Evolutionary conservation across 345 rosid species (phyloP), one percentile per base, ranked within the genome.

Genomic region (Hibiscus mutabilis): DNA sequence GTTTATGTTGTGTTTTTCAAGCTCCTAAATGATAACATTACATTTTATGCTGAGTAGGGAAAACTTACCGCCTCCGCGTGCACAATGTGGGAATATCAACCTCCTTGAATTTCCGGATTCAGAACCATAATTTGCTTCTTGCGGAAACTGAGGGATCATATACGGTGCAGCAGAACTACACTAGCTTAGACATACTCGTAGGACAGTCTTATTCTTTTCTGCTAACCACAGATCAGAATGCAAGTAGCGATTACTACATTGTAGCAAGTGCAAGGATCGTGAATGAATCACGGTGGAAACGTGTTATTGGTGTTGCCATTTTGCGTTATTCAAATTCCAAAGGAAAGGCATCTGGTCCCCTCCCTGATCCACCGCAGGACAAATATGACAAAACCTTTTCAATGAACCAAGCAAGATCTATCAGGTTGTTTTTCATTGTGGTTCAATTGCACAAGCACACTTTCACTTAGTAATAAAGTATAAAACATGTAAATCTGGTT

Each of bases 361-460:
- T 96, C 60, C 99, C 99, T 0, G 94, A 83, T 49, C 83, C 90
- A 31, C 98, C 99, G 6, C 82, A 84, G 37, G 98, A 96, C 61
- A 89, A 87, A 70, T 92, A 77, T 37, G 98, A 96, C 81, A 92
- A 92, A 76, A 91, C 97, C 66, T 92, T 82, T 82, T 95, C 99
- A 62, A 96, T 96, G 99, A 96, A 92, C 82, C 99, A 96, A 82
- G 97, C 98, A 53, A 87, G 99, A 87, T 96, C 99, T 46, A 88
- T 96, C 86, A 92, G 99, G 99, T 90, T 77, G 14, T 84, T 75
- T 49, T 73, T 49, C n/a, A 5, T 15, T 49, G 53, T 49, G 19
- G 55, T 69, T 69, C 15, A 62, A 71, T 49, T 72, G 24, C 25
- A 25, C 4, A 24, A 10, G 24, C 51, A 12, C 49, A 56, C 57